Percentiles rank a stretch among this genome's conserved stretches.
Conservation (phyloP, 805 yeast species). For the Wickerhamomyces ciferrii region DNA sequence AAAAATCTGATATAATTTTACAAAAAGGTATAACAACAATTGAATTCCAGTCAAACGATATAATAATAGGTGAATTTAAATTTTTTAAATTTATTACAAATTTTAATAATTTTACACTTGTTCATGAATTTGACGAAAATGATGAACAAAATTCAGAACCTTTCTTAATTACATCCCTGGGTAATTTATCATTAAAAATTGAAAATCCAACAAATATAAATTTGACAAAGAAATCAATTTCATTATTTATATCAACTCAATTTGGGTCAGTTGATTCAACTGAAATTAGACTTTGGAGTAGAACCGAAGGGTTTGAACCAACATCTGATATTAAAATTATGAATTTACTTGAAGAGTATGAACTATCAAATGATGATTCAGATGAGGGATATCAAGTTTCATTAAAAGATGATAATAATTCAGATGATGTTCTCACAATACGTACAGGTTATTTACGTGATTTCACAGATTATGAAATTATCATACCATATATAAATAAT, state of each 20-base stretch:
- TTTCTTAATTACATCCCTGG: slow-evolving; percentile 5
- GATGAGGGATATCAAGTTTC: neutral
- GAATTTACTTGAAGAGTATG: too few relatives aligned
- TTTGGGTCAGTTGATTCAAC: slow-evolving; percentile 1
- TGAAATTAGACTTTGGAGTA: slow-evolving; percentile 3
- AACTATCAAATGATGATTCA: neutral
- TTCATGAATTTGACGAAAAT: slow-evolving; percentile 8
- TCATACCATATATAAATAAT: slow-evolving; percentile 27
- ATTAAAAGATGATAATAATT: neutral
- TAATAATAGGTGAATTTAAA: slow-evolving; percentile 31
- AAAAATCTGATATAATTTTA: neutral
- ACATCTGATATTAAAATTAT: neutral
- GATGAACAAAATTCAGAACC: slow-evolving; percentile 1
- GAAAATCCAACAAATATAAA: slow-evolving; percentile 12
- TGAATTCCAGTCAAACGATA: slow-evolving; percentile 20
- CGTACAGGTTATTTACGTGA: slow-evolving; percentile 1
- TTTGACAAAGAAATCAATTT: slow-evolving; percentile 12
- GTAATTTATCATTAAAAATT: slow-evolving; percentile 15
- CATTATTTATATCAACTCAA: slow-evolving; percentile 11
- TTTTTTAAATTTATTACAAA: slow-evolving; percentile 20
- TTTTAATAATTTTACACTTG: slow-evolving; percentile 21
- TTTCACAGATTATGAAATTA: slow-evolving; percentile 17
- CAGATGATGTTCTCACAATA: neutral
- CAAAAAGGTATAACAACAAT: slow-evolving; percentile 2
- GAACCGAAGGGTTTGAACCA: neutral